These are phyloP conservation scores for Musa troglodytarum DNA, from an alignment of 176 grass and related monocot genomes.

Conservation along the genomic window DNA sequence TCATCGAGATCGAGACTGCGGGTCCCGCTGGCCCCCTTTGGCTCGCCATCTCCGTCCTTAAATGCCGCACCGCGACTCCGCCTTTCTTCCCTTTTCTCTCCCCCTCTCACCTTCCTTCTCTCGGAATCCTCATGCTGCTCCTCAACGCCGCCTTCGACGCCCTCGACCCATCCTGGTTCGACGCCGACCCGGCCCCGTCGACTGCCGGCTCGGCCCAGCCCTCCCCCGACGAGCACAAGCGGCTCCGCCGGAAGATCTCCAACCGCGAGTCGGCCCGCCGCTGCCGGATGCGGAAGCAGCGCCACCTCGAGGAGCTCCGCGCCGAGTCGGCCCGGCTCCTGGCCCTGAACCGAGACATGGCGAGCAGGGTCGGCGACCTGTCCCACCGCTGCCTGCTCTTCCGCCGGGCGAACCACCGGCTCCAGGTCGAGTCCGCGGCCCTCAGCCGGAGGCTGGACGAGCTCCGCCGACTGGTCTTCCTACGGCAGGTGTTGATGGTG, in stretches of 20 bases:
- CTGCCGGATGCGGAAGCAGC: constrained; percentile 19
- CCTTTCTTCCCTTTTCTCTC: constrained; percentile 3
- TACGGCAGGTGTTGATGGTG: neutral
- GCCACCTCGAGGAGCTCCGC: constrained; percentile 7
- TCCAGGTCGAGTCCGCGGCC: neutral
- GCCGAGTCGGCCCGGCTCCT: neutral
- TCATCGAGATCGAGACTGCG: too few relatives aligned
- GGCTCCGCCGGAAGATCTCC: constrained; percentile 12
- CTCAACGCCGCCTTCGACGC: neutral
- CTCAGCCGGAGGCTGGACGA: constrained; percentile 1
- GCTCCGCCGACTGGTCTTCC: neutral
- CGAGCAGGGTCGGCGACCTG: neutral
- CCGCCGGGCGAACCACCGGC: constrained; percentile 3
- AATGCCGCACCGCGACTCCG: neutral
- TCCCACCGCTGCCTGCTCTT: neutral
- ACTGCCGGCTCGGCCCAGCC: neutral
- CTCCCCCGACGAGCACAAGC: neutral
- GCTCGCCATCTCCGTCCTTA: neutral
- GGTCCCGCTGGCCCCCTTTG: too few relatives aligned
- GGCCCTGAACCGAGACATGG: neutral
- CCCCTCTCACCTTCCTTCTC: neutral
- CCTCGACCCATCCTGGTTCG: neutral
- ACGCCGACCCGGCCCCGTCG: neutral
- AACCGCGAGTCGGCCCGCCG: constrained; percentile 21
- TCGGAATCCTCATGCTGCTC: neutral